A percentile compares a stretch with the other conserved stretches of the same genome.
Conservation (phyloP, 2,329 filamentous ascomycete species). For the Trichoderma aggressivum region DNA sequence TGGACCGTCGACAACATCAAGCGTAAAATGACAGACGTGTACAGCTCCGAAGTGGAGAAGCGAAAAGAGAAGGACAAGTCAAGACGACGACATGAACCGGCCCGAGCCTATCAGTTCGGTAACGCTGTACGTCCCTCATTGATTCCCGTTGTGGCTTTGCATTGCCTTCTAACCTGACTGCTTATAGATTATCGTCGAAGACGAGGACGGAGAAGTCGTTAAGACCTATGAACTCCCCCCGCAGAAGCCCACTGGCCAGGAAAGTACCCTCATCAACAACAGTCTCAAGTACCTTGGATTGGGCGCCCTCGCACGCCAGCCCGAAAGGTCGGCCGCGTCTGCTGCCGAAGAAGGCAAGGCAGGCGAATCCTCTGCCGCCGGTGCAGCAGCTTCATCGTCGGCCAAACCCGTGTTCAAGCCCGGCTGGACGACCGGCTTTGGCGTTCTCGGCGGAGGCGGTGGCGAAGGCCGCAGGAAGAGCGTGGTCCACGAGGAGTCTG, state of each 20-base stretch:
- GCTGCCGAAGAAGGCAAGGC: constrained; percentile 33
- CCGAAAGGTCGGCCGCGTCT: constrained; percentile 34
- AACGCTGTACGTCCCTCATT: constrained; percentile 57
- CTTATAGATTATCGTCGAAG: constrained; percentile 74
- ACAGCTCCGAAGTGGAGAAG: constrained; percentile 58
- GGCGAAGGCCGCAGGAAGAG: constrained; percentile 37
- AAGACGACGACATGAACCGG: constrained; percentile 64
- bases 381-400: constrained; percentile 25
- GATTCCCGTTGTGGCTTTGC: background rate
- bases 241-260: constrained; percentile 43
- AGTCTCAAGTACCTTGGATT: constrained; percentile 55
- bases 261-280: constrained; percentile 40
- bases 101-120: constrained; percentile 81
- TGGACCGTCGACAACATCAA: constrained; percentile 44
- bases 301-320: constrained; percentile 41
- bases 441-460: constrained; percentile 37
- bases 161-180: background rate
- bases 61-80: constrained; percentile 60
- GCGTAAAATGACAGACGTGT: constrained; percentile 50
- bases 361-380: constrained; percentile 27
- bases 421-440: constrained; percentile 51
- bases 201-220: constrained; percentile 81
- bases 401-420: constrained; percentile 41
- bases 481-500: constrained; percentile 44
- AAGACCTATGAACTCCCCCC: constrained; percentile 75